Conservation (phyloP, 2,329 filamentous ascomycete genomes). For the Talaromyces sp. region DNA sequence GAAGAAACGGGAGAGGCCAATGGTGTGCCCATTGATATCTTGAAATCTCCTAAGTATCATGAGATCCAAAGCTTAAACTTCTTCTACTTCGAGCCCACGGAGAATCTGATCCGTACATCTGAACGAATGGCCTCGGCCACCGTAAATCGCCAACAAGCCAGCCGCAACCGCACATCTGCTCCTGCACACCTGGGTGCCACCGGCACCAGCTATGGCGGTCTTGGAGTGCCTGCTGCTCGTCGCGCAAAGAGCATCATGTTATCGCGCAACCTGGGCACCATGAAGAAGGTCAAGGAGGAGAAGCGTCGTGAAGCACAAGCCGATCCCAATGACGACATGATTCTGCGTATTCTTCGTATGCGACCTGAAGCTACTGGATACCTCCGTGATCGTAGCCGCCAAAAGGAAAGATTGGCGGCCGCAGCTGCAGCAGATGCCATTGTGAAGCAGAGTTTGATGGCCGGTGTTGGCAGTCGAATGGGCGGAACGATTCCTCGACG, state of each 20-base stretch:
- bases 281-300: conserved; percentile 94
- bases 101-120: conserved; percentile 89
- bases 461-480: conserved; percentile 58
- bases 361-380: conserved; percentile 85
- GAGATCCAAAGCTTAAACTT: conserved; percentile 96
- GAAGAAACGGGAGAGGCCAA: conserved; percentile 80
- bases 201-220: conserved; percentile 51
- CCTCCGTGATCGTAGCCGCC: conserved; percentile 84
- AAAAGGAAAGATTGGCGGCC: conserved; percentile 90
- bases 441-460: conserved; percentile 83
- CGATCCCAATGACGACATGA: conserved; percentile 97
- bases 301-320: conserved; percentile 94
- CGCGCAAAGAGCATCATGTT: conserved; percentile 79
- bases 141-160: conserved; percentile 72
- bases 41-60: conserved; percentile 98
- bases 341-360: conserved; percentile 92
- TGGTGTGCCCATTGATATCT: conserved; percentile 84
- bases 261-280: conserved; percentile 89
- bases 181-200: conserved; percentile 56
- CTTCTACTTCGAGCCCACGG: conserved; percentile 94
- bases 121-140: conserved; percentile 93
- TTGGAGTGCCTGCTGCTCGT: conserved; percentile 52
- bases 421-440: conserved; percentile 91
- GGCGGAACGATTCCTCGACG: conserved; percentile 45
- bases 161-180: conserved; percentile 69